Percentiles rank a stretch among this genome's conserved stretches.
Evolutionary conservation across 371 early-diverging fungal genomes (phyloP).

Genomic region (Parasitella parasitica): DNA sequence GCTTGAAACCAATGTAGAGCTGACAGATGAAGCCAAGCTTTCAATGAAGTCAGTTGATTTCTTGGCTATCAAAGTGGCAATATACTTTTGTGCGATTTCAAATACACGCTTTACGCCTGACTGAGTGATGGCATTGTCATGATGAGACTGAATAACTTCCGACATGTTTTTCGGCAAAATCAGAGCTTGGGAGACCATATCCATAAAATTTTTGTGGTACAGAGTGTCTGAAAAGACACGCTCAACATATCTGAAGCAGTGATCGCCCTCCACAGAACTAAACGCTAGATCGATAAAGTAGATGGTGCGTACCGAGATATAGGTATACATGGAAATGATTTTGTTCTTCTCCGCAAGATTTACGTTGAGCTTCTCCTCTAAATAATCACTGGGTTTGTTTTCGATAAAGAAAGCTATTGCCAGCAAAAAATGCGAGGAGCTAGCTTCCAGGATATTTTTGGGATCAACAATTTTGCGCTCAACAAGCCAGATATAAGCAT

Average conservation of each 20-base stretch:
- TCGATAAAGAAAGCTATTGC: conserved; percentile 15
- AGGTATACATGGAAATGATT: conserved; percentile 17
- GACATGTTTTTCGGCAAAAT: conserved; percentile 29
- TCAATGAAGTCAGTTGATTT: conserved; percentile 8
- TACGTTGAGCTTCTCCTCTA: conserved; percentile 1
- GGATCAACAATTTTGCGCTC: conserved; percentile 25
- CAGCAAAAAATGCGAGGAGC: conserved; percentile 12
- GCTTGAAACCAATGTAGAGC: not conserved
- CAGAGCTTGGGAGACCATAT: conserved; percentile 18
- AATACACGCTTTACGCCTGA: conserved; percentile 15
- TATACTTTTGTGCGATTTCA: conserved; percentile 7
- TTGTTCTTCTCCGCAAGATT: conserved; percentile 13
- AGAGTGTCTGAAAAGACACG: not conserved
- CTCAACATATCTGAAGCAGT: conserved; percentile 1
- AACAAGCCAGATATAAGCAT: conserved; percentile 45
- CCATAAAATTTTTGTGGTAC: conserved; percentile 3
- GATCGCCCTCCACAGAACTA: not conserved
- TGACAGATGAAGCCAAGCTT: conserved; percentile 4
- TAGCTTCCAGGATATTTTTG: not conserved
- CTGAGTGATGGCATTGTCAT: conserved; percentile 18
- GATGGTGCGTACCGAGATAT: conserved; percentile 18
- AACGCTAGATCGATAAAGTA: conserved; percentile 21
- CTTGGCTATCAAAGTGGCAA: conserved; percentile 11
- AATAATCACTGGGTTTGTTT: conserved; percentile 3
- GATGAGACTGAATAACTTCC: conserved; percentile 26